A percentile compares a stretch with the other conserved stretches of the same genome.
Evolutionary conservation across 768 basidiomycete species (phyloP).

Genomic region (Guyanaporus albipodus): DNA sequence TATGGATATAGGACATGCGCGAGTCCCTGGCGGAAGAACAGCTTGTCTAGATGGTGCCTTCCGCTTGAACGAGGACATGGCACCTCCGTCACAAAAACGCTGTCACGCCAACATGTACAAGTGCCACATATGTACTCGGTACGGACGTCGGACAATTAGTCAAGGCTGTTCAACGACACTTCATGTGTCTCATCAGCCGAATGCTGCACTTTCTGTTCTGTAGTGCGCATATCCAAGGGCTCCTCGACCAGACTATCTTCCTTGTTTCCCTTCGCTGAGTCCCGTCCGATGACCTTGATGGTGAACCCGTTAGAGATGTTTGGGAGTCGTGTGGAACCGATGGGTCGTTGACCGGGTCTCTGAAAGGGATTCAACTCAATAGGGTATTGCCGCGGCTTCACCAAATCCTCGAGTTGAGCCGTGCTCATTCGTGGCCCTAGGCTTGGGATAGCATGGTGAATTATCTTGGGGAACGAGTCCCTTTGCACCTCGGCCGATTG

Average conservation of each 20-base stretch:
- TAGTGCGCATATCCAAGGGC: background rate
- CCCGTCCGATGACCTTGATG: constrained; percentile 23
- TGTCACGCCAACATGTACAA: too few relatives aligned
- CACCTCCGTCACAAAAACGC: constrained; percentile 14
- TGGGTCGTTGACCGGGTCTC: constrained; percentile 29
- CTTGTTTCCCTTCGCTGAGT: constrained; percentile 2
- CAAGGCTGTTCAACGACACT: constrained; percentile 27
- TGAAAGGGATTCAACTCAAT: constrained; percentile 34
- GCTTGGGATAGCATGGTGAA: constrained; percentile 23
- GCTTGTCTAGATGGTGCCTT: constrained; percentile 46
- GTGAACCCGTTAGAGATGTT: constrained; percentile 33
- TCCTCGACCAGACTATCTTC: background rate
- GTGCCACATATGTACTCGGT: too few relatives aligned
- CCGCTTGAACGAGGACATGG: constrained; percentile 82
- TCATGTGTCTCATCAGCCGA: constrained; percentile 12
- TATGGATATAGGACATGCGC: constrained; percentile 51
- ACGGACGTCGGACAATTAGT: too few relatives aligned
- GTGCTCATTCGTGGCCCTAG: constrained; percentile 23
- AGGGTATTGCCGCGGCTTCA: constrained; percentile 26
- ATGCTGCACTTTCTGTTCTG: constrained; percentile 6
- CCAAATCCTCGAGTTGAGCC: constrained; percentile 20
- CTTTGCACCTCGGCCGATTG: constrained; percentile 33
- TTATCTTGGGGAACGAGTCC: constrained; percentile 29
- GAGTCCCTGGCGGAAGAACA: constrained; percentile 48
- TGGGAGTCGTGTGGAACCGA: constrained; percentile 26